A percentile compares a stretch with the other conserved stretches of the same genome.
These are phyloP conservation scores for Grosmannia clavigera DNA, from an alignment of 2,329 filamentous ascomycete genomes.

Conservation along the genomic window DNA sequence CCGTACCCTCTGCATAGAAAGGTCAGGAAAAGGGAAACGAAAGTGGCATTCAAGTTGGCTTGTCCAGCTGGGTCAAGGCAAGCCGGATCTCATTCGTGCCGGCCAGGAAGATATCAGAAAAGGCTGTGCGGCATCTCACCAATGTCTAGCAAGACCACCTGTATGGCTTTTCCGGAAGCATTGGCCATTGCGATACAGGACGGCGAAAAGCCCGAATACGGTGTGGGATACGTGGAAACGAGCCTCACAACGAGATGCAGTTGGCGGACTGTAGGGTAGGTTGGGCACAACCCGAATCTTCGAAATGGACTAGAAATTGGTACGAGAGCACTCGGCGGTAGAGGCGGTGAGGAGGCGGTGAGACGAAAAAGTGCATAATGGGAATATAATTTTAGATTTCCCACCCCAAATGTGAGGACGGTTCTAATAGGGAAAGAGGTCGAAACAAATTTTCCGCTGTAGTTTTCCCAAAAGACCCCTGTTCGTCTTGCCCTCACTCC, in stretches of 20 bases:
- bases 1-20: not conserved
- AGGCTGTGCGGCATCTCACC: slow-evolving; percentile 1
- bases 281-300: not conserved
- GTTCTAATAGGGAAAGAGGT: not conserved
- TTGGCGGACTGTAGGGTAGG: not conserved
- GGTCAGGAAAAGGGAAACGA: not conserved
- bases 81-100: not conserved
- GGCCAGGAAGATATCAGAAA: not conserved
- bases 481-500: not conserved
- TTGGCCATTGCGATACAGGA: not conserved
- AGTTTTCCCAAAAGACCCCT: not conserved
- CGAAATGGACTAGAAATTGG: not conserved
- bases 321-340: not conserved
- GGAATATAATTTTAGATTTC: not conserved
- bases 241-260: not conserved
- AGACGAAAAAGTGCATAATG: not conserved
- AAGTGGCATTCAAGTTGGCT: not conserved
- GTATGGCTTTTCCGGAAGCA: not conserved
- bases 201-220: not conserved
- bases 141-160: slow-evolving; percentile 3
- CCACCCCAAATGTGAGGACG: too few species aligned
- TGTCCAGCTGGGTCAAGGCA: not conserved
- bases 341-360: not conserved
- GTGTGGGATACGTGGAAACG: not conserved
- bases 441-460: not conserved